phyloP scores from a whole-genome alignment of 306 rosid genomes.

The Trichosanthes cucumerina region DNA sequence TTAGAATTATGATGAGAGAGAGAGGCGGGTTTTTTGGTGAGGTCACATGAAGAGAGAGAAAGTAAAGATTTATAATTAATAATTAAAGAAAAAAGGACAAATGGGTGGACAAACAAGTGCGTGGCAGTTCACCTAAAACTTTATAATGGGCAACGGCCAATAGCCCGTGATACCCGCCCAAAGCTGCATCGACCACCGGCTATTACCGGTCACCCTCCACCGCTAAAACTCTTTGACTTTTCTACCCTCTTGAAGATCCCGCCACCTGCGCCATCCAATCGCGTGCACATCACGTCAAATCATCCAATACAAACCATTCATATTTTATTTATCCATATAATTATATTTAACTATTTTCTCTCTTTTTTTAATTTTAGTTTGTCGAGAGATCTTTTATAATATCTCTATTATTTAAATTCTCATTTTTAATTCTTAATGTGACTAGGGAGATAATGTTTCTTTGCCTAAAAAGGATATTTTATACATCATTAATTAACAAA shows the following conservation, averaged over 20 bases:
- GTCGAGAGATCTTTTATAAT: not conserved
- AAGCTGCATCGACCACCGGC: not conserved
- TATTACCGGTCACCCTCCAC: not conserved
- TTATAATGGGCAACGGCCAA: not conserved
- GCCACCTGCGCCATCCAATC: not conserved
- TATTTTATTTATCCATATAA: no score
- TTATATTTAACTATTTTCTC: no score
- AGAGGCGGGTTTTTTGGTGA: conserved; percentile 14
- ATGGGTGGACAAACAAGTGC: not conserved
- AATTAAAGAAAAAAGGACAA: not conserved
- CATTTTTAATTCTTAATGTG: not conserved
- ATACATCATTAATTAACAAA: not conserved
- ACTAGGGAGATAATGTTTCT: not conserved
- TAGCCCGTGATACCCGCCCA: not conserved
- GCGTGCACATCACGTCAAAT: conserved; percentile 4
- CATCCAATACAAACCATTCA: not conserved
- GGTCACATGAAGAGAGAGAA: conserved; percentile 18
- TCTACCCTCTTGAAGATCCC: not conserved
- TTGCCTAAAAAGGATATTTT: not conserved
- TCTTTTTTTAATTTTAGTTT: not conserved
- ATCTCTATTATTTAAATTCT: not conserved
- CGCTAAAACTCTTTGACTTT: not conserved
- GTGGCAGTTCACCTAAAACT: conserved; percentile 12
- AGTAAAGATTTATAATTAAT: conserved; percentile 24
- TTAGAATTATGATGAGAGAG: not conserved